phyloP scores from a whole-genome alignment of 768 basidiomycete species.

The Suillus discolor region DNA sequence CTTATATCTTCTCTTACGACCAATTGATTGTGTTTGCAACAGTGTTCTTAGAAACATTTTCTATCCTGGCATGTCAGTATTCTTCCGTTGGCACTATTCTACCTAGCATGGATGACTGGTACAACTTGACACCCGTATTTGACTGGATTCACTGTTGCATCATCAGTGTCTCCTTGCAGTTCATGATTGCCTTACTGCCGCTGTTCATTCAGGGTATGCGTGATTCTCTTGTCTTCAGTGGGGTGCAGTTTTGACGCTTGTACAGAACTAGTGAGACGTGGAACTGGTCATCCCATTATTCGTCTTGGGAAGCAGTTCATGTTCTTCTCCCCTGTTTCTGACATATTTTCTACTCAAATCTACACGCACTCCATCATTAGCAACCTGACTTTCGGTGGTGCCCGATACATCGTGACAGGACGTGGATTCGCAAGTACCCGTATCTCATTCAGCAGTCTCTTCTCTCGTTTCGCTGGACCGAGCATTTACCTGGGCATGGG shows the following conservation, averaged over 20 bases:
- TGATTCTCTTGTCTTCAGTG: not conserved
- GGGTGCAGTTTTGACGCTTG: conserved; percentile 18
- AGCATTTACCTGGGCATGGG: conserved; percentile 98
- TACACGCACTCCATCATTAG: conserved; percentile 97
- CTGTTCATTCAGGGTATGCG: conserved; percentile 88
- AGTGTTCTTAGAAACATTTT: too few species aligned
- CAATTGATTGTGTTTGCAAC: too few species aligned
- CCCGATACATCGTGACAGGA: conserved; percentile 97
- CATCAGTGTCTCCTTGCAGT: conserved; percentile 97
- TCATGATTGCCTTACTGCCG: conserved; percentile 95
- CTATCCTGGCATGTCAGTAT: too few species aligned
- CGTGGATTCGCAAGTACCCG: conserved; percentile 98
- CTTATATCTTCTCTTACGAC: too few species aligned
- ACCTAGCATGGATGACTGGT: conserved; percentile 73
- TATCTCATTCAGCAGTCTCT: conserved; percentile 92
- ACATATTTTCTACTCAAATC: conserved; percentile 98
- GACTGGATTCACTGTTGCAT: conserved; percentile 96
- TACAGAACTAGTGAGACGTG: conserved; percentile 92
- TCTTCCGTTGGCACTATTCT: too few species aligned
- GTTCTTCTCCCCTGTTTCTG: conserved; percentile 93
- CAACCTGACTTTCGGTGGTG: conserved; percentile 97
- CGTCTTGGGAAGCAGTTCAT: conserved; percentile 93
- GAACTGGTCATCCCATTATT: conserved; percentile 87
- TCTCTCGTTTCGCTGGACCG: conserved; percentile 98
- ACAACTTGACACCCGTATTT: conserved; percentile 91